Base-by-base conservation (phyloP, 805 yeast genomes). In the Aciculoconidium aculeatum region DNA sequence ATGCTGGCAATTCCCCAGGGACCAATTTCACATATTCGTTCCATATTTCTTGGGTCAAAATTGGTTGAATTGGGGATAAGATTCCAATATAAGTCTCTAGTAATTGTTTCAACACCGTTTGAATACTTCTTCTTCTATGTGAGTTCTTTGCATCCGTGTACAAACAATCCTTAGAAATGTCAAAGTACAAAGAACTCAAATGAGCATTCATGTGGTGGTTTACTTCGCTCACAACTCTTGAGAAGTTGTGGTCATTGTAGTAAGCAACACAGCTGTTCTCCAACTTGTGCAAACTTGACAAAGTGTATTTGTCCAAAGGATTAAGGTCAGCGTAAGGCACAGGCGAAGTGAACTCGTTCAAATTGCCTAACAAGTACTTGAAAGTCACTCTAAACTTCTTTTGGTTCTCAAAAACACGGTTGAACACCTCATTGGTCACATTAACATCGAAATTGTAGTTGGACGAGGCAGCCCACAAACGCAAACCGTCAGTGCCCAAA, bases 11-110 rank as follows among this genome's bases (percentile, higher is more conserved):
- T 3, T 30, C 23, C 1, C 54, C 56, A 21, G 30, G 30, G 3
- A 14, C 15, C 21, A 11, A 29, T 39, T 3, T 30, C 37, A 7
- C 73, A 77, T 72, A 45, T 34, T 66, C 65, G 21, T 74, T 72
- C 95, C 96, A 88, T 0, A 75, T 86, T 47, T 92, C 96, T 55
- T 92, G 97, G 0, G 90, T 69, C 33, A 88, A 60, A 3, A 85
- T 51, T 1, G 99, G 99, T 21, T 81, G 57, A 1, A 92, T 74
- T 2, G 98, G 97, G 0, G 87, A 68, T 32, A 90, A 50, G 1
- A 84, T 51, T 0, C 83, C 70, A n/a, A 76, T 52, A 45, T 86
- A 82, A 0, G 76, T 66, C 23, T 62, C 64, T 11, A 86, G 58
- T 9, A 84, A 62, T 38, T 76, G 69, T 17, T 53, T 48, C 28